Evolutionary conservation across 1,284 basidiomycete genomes (phyloP), one percentile per base, ranked within the genome.

Genomic region (Chiua sp.): DNA sequence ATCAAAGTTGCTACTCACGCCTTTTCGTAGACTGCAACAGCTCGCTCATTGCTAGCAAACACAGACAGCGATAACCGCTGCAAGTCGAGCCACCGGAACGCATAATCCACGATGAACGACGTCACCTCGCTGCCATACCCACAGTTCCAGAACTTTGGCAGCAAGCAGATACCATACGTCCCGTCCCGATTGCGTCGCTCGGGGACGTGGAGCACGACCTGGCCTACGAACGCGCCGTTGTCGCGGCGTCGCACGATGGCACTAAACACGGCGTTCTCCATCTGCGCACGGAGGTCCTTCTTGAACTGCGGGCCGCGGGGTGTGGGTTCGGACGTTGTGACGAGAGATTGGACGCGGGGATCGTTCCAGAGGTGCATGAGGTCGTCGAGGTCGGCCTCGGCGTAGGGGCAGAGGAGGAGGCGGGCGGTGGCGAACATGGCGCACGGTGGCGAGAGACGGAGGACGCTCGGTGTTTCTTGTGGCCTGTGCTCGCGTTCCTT

Each of bases 121-220:
- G 69, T 68, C 53, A 59, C 71, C 53, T 79, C 78, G 26, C 63
- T 75, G 7, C 75, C 78, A 55, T 72, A 77, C 1, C 77, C 78
- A 16, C 65, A 64, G 12, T 65, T 62, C 74, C 77, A 76, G 51
- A 70, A 76, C 56, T 54, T 33, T 3, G 73, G 73, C 13, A 52
- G 42, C 15, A 78, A 63, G 37, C 65, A 74, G 46, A 78, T 67
- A 5, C 72, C 75, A 28, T 73, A 69, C 48, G 62, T 61, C 37
- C 67, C 76, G n/a, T 77, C 73, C 20, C 72, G 67, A 44, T 75
- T 68, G 57, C 59, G 65, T 3, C 71, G 63, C 46, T 74, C 69
- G 15, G 53, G 57, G 7, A 73, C 63, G 28, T 65, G 68, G 33
- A 80, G 42, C 39, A 70, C 67, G 32, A 71, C 66, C 18, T 77